Evolutionary conservation across 2,329 filamentous ascomycete species (phyloP).

Genomic region (Madurella fahalii): DNA sequence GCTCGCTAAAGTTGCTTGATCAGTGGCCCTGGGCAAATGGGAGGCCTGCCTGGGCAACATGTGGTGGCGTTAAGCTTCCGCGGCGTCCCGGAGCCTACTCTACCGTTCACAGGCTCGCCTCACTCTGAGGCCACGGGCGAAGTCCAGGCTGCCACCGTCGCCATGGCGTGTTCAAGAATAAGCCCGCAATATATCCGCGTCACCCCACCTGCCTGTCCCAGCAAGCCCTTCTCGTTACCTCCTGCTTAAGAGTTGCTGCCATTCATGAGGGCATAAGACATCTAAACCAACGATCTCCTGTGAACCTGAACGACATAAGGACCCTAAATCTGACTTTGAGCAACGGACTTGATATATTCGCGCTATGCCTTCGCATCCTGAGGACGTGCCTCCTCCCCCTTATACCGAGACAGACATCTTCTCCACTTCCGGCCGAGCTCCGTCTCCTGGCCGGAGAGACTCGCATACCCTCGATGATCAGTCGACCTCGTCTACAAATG

Average conservation of each 20-base stretch:
- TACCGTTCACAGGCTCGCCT: not conserved
- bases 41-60: not conserved
- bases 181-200: not conserved
- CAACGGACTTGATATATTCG: too few relatives aligned
- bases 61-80: constrained; percentile 15
- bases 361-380: constrained; percentile 29
- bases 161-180: not conserved
- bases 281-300: too few relatives aligned
- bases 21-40: constrained; percentile 16
- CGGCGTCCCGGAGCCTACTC: not conserved
- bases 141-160: not conserved
- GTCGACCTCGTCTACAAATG: constrained; percentile 39
- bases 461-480: constrained; percentile 23
- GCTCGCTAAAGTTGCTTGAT: not conserved
- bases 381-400: constrained; percentile 49
- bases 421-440: constrained; percentile 37
- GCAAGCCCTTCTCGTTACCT: too few relatives aligned
- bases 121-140: not conserved
- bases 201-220: not conserved
- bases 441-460: constrained; percentile 20
- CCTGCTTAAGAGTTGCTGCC: too few relatives aligned
- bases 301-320: too few relatives aligned
- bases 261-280: too few relatives aligned
- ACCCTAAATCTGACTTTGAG: too few relatives aligned
- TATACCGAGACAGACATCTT: constrained; percentile 56